Evolutionary conservation across 2,329 filamentous ascomycete genomes (phyloP), one percentile per base, ranked within the genome.

Genomic region (Karstenula rhodostoma): DNA sequence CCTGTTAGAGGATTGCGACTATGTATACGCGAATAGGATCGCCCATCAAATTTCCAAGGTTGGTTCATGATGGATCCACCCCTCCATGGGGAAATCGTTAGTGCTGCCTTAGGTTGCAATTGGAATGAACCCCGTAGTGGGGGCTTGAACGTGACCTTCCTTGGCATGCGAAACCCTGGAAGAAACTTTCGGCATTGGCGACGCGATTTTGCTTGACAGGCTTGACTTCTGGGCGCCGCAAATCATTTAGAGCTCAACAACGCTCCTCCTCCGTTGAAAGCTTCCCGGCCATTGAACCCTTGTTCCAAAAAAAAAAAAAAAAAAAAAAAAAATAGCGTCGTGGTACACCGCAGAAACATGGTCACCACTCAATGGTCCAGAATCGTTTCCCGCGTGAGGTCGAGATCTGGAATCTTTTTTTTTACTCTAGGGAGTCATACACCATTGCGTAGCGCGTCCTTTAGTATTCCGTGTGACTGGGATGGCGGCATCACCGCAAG

Each of bases 81-180:
- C 32, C 53, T 56, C 52, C 58, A 56, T 61, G 55, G 51, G 57
- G 56, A 58, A 55, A 48, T 50, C 48, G 29, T 52, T 53, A 56
- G 54, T 33, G 42, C 33, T 37, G 51, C 51, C 13, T 37, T 33
- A 33, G 17, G 27, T 44, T 23, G 17, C 15, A 54, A 29, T 13
- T 15, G 50, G 50, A n/a, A 53, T 12, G 19, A 22, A 43, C 22
- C 50, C 50, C 50, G 25, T 43, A 3, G 44, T 22, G 22, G 35
- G 17, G 37, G 32, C 33, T 35, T 29, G 4, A 32, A 52, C 23
- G 19, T 27, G 32, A 17, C 50, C 35, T 53, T 44, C 23, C 50
- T 53, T 37, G 50, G 50, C 50, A 33, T 22, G 37, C 23, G 25
- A 32, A 22, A 43, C 50, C 23, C 35, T 29, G 48, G 6, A 19